These are phyloP conservation scores for Amanita rubescens DNA, from an alignment of 768 basidiomycete species.

Conservation along the genomic window DNA sequence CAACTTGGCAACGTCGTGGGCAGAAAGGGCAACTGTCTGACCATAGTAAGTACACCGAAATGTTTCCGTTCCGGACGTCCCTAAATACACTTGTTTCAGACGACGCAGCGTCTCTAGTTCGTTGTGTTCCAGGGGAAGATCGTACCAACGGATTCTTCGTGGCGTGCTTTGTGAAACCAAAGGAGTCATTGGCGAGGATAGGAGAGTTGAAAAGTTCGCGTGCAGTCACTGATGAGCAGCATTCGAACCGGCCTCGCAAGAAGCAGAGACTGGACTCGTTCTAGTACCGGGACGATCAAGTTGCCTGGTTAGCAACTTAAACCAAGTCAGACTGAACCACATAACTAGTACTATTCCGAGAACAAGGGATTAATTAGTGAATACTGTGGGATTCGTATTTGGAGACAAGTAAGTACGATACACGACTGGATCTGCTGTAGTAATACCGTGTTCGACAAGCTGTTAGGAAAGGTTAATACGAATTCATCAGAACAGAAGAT, in stretches of 20 bases:
- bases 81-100: slow-evolving; percentile 16
- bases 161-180: slow-evolving; percentile 65
- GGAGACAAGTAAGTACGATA: slow-evolving; percentile 16
- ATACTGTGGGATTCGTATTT: neutral
- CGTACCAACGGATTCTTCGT: slow-evolving; percentile 97
- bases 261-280: slow-evolving; percentile 16
- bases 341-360: slow-evolving; percentile 11
- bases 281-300: slow-evolving; percentile 8
- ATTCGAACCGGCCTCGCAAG: slow-evolving; percentile 9
- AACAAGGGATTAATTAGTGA: neutral
- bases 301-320: no score
- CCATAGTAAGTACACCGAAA: slow-evolving; percentile 32
- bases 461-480: slow-evolving; percentile 2
- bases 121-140: slow-evolving; percentile 77
- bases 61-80: neutral
- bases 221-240: slow-evolving; percentile 9
- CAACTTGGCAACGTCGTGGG: slow-evolving; percentile 80
- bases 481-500: no score
- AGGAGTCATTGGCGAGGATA: slow-evolving; percentile 15
- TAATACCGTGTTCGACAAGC: neutral
- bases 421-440: neutral
- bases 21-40: slow-evolving; percentile 52
- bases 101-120: slow-evolving; percentile 53
- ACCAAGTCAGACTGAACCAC: slow-evolving; percentile 8
- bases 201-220: slow-evolving; percentile 1